Percentiles rank a stretch among this genome's conserved stretches.
These are phyloP conservation scores for Citrus hindsii DNA, from an alignment of 345 rosid species.

Conservation along the genomic window DNA sequence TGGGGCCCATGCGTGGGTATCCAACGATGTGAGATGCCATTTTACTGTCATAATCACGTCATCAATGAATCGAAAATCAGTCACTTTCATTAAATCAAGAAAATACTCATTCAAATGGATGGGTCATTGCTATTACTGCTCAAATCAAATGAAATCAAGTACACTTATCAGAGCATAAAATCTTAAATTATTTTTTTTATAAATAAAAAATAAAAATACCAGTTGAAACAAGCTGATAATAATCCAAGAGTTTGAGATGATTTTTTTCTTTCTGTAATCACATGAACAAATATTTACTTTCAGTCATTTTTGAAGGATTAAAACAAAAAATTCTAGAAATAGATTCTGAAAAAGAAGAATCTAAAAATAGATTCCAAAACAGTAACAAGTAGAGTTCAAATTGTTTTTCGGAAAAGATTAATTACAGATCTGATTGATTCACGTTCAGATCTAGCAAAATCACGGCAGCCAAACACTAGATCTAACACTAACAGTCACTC, in stretches of 20 bases:
- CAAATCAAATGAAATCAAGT: too few relatives aligned
- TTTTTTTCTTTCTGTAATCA: not conserved
- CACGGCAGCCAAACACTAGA: slow-evolving; percentile 4
- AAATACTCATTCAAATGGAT: not conserved
- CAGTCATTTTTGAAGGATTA: not conserved
- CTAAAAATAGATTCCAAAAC: not conserved
- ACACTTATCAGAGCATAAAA: too few relatives aligned
- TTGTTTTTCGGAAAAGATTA: not conserved
- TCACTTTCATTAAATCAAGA: not conserved
- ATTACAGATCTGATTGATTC: slow-evolving; percentile 8
- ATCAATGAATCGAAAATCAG: slow-evolving; percentile 21
- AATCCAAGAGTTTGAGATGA: too few relatives aligned
- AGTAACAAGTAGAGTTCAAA: not conserved
- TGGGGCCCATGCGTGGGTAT: slow-evolving; percentile 99
- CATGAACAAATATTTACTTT: not conserved
- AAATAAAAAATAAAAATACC: too few relatives aligned
- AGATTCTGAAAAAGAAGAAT: not conserved
- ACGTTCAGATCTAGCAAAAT: slow-evolving; percentile 10
- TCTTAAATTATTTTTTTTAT: too few relatives aligned
- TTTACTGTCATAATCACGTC: slow-evolving; percentile 24
- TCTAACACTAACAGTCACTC: not conserved
- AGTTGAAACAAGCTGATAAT: not conserved
- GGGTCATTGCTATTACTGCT: too few relatives aligned
- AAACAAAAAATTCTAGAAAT: too few relatives aligned
- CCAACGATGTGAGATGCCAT: slow-evolving; percentile 99